These are phyloP conservation scores for Nidula microcarpa DNA, from an alignment of 768 basidiomycete species.

Conservation along the genomic window DNA sequence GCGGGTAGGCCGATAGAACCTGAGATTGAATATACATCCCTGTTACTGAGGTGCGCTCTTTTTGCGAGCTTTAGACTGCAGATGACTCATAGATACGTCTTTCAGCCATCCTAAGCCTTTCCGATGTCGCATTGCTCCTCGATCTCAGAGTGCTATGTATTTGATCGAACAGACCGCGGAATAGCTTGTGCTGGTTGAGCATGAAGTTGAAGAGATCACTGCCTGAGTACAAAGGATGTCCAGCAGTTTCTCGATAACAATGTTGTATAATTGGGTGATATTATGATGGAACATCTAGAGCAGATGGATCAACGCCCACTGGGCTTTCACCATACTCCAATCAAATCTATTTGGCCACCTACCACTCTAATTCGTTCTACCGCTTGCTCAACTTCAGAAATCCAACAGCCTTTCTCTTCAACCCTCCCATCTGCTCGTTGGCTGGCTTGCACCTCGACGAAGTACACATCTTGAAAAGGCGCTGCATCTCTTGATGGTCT, in stretches of 20 bases:
- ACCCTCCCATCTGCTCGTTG: slow-evolving; percentile 2
- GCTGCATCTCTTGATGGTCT: slow-evolving; percentile 45
- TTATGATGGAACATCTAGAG: too few species aligned
- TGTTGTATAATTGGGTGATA: too few species aligned
- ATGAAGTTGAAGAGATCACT: too few species aligned
- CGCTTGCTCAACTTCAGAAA: slow-evolving; percentile 26
- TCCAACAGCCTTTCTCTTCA: slow-evolving; percentile 19
- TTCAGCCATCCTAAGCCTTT: slow-evolving; percentile 40
- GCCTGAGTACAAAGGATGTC: too few species aligned
- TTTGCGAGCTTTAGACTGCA: not conserved
- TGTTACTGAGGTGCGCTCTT: slow-evolving; percentile 22
- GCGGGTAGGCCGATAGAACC: slow-evolving; percentile 29
- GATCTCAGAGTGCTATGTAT: slow-evolving; percentile 28
- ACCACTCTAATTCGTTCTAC: slow-evolving; percentile 25
- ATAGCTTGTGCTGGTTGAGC: too few species aligned
- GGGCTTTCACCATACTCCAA: slow-evolving; percentile 47
- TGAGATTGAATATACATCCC: slow-evolving; percentile 27
- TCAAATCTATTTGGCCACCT: slow-evolving; percentile 32
- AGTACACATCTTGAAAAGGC: slow-evolving; percentile 61
- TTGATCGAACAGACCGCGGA: too few species aligned
- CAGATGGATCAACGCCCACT: too few species aligned
- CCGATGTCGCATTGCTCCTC: slow-evolving; percentile 29
- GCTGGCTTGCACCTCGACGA: slow-evolving; percentile 49
- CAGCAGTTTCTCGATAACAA: too few species aligned
- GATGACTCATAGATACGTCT: too few species aligned